Base-by-base conservation (phyloP, 2,329 filamentous ascomycete genomes). In the Arthrinium puccinioides region DNA sequence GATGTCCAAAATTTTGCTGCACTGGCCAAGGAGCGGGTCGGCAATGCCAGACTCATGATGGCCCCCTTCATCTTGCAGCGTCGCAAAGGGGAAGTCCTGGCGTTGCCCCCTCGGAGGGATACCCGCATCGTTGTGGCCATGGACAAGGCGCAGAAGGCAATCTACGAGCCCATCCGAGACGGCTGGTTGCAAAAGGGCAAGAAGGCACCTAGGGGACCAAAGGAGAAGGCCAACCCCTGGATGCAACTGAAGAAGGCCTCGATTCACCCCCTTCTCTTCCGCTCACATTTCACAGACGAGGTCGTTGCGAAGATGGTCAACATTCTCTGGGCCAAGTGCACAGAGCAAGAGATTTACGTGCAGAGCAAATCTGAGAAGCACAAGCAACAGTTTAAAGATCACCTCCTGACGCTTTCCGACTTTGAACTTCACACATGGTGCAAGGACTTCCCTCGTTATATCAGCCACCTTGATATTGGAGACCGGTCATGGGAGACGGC, bases 61-160 rank as follows among this genome's bases (percentile, higher is more conserved):
- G 87, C 89, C 18, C 92, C 92, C 0, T 98, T 98, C 55, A 92
- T 98, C 37, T 68, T 98, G 3, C 87, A 94, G 44, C 78, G 92
- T 7, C 90, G 92, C 64, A 98, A 98, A 65, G 79, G 86, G 33
- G 88, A 97, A 53, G 89, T 96, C 8, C 72, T 97, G 32, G 84
- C 92, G 53, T 72, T 98, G 45, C 89, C 92, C 0, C 69, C 72
- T 36, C 97, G 97, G 66, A 79, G 75, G 9, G 79, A 80, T 42
- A 77, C 79, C 4, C 81, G 96, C 2, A 79, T 89, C 43, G 83
- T 84, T 53, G 96, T 90, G 58, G 77, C 84, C 5, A 78, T 97
- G 67, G 84, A 83, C 21, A 65, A 73, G 3, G 67, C 70, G 0
- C 92, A 98, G 55, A 72, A 72, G 46, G 67, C 72, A 7, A 78